A percentile compares a stretch with the other conserved stretches of the same genome.
Evolutionary conservation across 306 rosid species (phyloP).

Genomic region (Aeschynomene evenia): DNA sequence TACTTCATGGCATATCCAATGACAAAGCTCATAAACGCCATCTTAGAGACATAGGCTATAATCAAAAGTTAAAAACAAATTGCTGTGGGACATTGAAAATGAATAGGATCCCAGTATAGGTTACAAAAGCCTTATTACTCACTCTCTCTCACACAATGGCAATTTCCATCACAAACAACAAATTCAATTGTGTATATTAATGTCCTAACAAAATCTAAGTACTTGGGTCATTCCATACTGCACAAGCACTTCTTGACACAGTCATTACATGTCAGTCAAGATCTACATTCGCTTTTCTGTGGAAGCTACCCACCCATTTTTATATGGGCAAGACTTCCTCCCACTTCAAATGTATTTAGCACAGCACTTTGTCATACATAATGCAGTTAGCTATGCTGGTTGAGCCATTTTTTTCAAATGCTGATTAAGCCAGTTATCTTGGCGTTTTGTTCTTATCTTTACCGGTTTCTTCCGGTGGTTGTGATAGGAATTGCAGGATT

Average conservation of each 20-base stretch:
- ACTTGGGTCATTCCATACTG: not conserved
- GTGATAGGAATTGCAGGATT: conserved; percentile 64
- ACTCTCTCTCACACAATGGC: not conserved
- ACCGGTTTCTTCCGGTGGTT: conserved; percentile 63
- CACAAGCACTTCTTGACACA: conserved; percentile 21
- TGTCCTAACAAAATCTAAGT: conserved; percentile 11
- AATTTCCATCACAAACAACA: conserved; percentile 15
- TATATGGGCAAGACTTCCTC: not conserved
- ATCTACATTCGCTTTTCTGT: not conserved
- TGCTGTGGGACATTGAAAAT: not conserved
- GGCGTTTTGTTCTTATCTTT: conserved; percentile 36
- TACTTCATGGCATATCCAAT: no score
- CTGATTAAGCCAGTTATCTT: conserved; percentile 8
- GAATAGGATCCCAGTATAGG: conserved; percentile 4
- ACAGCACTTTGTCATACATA: conserved; percentile 29
- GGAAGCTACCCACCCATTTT: not conserved
- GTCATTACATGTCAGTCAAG: conserved; percentile 1
- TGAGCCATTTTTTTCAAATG: no score
- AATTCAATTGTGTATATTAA: conserved; percentile 13
- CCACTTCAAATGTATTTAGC: conserved; percentile 24
- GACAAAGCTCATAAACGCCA: no score
- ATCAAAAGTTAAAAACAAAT: not conserved
- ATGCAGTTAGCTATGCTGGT: conserved; percentile 19
- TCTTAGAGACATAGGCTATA: not conserved
- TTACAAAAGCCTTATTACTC: conserved; percentile 19